Base-by-base conservation (phyloP, 805 yeast genomes). In the Hanseniaspora valbyensis region DNA sequence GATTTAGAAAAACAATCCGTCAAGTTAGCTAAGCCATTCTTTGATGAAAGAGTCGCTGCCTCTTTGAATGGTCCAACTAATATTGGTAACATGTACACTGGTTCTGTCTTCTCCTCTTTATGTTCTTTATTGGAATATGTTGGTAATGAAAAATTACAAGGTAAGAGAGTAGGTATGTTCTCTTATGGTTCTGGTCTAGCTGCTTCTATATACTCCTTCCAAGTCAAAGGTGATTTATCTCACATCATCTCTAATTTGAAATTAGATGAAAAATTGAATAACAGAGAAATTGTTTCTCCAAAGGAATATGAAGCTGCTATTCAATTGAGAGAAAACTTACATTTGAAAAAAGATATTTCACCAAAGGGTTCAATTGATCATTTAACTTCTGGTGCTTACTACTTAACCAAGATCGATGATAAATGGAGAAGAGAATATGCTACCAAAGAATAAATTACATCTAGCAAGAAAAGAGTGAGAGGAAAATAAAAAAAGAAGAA, bases 121-220 rank as follows among this genome's bases (percentile, higher is more conserved):
- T 75, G 90, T 29, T 90, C 97, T 13, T 71, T 87, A 57, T 72
- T 92, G 59, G 78, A 75, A 64, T 83, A 73, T 63, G 83, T 82
- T 55, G 89, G 86, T 40, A 74, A 76, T 50, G 92, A 81, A 42
- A 69, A 75, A 50, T 75, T 90, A 59, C 87, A 81, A 67, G 77
- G 76, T 60, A 86, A 88, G 74, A 79, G 96, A 68, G 74, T 92
- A 62, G 94, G 95, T 59, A 66, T 89, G 60, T 92, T 89, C 74
- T 92, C 98, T 19, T 92, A 92, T 68, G 99, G 99, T 58, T 90
- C 97, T 14, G 99, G 99, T 63, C 77, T 92, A 55, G 99, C 99
- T 41, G 76, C 97, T 16, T 78, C 95, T 36, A 72, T 92, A 68
- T 84, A 78, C 70, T 82, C 95, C 40, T 78, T 81, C 57, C 76